Conservation (phyloP, 169 alveolate species). For the Sarcocystis neurona region DNA sequence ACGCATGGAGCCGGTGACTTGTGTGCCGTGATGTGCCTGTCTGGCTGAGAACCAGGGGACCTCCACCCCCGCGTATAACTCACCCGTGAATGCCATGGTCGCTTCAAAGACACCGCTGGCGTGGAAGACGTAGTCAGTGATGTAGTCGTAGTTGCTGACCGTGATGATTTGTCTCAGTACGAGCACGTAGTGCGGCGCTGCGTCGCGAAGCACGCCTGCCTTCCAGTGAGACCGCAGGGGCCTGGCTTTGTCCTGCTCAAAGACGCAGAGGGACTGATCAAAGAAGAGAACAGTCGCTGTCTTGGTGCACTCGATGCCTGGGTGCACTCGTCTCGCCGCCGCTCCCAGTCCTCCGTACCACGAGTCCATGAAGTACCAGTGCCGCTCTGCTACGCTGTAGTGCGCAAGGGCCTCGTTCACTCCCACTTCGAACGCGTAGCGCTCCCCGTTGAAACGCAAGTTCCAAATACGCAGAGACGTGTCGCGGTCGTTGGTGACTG, state of each 20-base stretch:
- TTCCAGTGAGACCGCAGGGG: constrained; percentile 76
- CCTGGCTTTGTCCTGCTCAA: constrained; percentile 71
- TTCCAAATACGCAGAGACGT: constrained; percentile 72
- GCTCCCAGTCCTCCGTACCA: constrained; percentile 79
- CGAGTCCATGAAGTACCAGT: constrained; percentile 74
- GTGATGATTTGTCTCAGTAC: constrained; percentile 72
- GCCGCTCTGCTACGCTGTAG: constrained; percentile 73
- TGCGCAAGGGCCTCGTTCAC: constrained; percentile 77
- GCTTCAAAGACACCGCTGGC: constrained; percentile 70
- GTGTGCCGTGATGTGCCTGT: constrained; percentile 71
- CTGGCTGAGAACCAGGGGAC: constrained; percentile 75
- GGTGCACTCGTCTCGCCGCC: constrained; percentile 73
- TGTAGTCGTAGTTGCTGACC: constrained; percentile 75
- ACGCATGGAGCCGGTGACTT: constrained; percentile 72
- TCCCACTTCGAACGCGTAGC: constrained; percentile 73
- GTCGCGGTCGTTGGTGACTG: constrained; percentile 74
- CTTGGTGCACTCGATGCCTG: constrained; percentile 74
- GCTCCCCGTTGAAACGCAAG: constrained; percentile 67
- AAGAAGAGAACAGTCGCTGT: constrained; percentile 69
- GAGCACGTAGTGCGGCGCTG: constrained; percentile 70
- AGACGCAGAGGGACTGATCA: constrained; percentile 71
- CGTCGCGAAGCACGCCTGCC: constrained; percentile 73
- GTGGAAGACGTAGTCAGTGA: constrained; percentile 71
- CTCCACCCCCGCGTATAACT: constrained; percentile 76
- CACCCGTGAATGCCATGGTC: constrained; percentile 74